phyloP scores from a whole-genome alignment of 2,329 filamentous ascomycete genomes.

The Capronia coronata region DNA sequence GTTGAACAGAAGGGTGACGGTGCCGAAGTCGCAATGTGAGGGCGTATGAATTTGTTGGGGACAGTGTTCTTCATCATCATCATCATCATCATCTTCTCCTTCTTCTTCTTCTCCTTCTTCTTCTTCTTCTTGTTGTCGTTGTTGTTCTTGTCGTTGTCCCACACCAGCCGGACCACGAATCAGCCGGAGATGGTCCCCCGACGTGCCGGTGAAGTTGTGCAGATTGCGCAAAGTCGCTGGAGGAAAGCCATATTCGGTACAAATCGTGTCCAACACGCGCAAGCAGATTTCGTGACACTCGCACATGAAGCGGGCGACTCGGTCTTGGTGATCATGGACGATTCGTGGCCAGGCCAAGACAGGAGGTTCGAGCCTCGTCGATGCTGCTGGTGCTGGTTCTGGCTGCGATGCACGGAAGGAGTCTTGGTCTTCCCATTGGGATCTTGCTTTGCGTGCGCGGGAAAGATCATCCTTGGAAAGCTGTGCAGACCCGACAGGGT shows the following conservation, averaged over 20 bases:
- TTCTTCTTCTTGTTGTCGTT: too few relatives aligned
- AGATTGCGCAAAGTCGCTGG: not conserved
- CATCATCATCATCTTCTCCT: too few relatives aligned
- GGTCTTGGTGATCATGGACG: not conserved
- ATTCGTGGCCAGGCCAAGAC: not conserved
- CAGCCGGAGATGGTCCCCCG: slow-evolving; percentile 50
- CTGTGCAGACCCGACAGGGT: not conserved
- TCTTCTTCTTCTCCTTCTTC: too few relatives aligned
- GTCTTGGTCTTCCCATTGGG: too few relatives aligned
- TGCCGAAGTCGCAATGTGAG: slow-evolving; percentile 32
- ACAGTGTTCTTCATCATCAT: not conserved
- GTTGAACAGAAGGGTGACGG: slow-evolving; percentile 32
- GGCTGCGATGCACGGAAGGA: not conserved
- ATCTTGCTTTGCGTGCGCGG: too few relatives aligned
- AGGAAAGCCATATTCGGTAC: not conserved
- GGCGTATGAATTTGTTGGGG: slow-evolving; percentile 11
- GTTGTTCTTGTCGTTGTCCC: not conserved
- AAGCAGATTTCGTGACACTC: not conserved
- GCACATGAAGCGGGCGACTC: not conserved
- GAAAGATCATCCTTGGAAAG: not conserved
- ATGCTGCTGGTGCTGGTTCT: not conserved
- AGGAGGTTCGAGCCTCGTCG: not conserved
- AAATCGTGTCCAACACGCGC: not conserved
- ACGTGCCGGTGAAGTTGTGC: slow-evolving; percentile 27
- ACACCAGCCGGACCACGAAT: slow-evolving; percentile 22